Evolutionary conservation across 2,329 filamentous ascomycete species (phyloP).

Genomic region (Colletotrichum eremochloae): DNA sequence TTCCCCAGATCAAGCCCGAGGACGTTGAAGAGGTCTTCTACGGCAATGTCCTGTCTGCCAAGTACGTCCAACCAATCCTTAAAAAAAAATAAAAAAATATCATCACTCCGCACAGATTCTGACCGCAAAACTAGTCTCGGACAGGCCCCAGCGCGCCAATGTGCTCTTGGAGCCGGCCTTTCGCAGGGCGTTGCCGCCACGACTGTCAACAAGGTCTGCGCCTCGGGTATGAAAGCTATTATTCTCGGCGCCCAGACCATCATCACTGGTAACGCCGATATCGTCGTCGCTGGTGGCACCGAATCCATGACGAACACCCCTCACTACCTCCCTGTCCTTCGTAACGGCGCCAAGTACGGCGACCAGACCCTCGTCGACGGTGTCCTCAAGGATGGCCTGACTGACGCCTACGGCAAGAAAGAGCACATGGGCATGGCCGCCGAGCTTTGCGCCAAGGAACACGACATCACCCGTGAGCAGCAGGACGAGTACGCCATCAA

Average conservation of each 20-base stretch:
- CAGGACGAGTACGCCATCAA: constrained; percentile 97
- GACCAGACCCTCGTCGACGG: constrained; percentile 91
- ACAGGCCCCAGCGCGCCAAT: constrained; percentile 96
- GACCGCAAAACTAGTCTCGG: constrained; percentile 75
- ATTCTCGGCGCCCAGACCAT: constrained; percentile 97
- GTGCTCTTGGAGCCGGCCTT: constrained; percentile 90
- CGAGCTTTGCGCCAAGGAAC: constrained; percentile 91
- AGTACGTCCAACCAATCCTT: constrained; percentile 67
- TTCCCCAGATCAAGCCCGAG: constrained; percentile 86
- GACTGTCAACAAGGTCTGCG: constrained; percentile 99
- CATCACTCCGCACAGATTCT: neutral
- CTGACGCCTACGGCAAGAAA: constrained; percentile 90
- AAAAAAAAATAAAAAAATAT: neutral
- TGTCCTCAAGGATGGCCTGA: constrained; percentile 93
- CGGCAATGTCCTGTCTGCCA: constrained; percentile 96
- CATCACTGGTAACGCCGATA: constrained; percentile 92
- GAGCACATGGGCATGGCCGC: constrained; percentile 96
- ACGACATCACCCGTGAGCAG: constrained; percentile 83
- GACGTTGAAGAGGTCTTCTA: constrained; percentile 98
- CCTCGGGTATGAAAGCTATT: constrained; percentile 93
- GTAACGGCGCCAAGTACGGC: constrained; percentile 93
- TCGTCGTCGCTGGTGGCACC: constrained; percentile 93
- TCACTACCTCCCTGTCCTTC: constrained; percentile 91
- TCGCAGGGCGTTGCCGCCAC: constrained; percentile 84
- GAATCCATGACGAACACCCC: constrained; percentile 99